Base-by-base conservation (phyloP, 2,329 filamentous ascomycete genomes). In the Penicillium vulpinum region DNA sequence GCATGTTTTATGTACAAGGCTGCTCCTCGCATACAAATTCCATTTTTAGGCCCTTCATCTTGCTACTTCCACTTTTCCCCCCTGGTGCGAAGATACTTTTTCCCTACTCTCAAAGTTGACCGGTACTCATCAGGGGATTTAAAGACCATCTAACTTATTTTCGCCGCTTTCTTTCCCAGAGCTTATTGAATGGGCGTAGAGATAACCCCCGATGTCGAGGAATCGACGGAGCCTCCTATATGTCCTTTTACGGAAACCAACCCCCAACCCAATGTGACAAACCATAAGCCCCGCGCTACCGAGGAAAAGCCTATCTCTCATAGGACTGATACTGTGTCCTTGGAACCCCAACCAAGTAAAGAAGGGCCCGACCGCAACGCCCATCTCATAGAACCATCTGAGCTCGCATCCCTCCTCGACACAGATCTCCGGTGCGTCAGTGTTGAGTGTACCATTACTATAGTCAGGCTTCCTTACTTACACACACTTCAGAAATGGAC, bases 401-500 rank as follows among this genome's bases (percentile, higher is more conserved):
- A 51, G 10, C 49, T 64, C 16, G 57, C 52, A 46, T 48, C 43
- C 10, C 52, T 62, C 39, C 54, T 61, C n/a, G 16, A 55, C 10
- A 63, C 63, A 47, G 50, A 65, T 39, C 52, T 65, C 15, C 56
- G 57, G 63, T 65, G 54, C 18, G 63, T 55, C 21, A 21, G 35
- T n/a, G 16, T 15, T 15, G 28, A 11, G 3, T 22, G 5, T 22
- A 11, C 15, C 13, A n/a, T 3, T 21, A 35, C 13, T 7, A 22
- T 28, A 15, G 26, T 2, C 9, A 35, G 15, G 2, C 13, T 1
- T 13, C 7, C 6, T 35, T 22, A 11, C 26, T 56, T n/a, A 56
- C 33, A 29, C n/a, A 15, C 3, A 2, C 4, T 6, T 18, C 56
- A 75, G 72, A 54, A 69, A 88, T 87, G 88, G 88, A 70, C 80